Conservation (phyloP, 2,329 filamentous ascomycete genomes). For the Colletotrichum sp. region DNA sequence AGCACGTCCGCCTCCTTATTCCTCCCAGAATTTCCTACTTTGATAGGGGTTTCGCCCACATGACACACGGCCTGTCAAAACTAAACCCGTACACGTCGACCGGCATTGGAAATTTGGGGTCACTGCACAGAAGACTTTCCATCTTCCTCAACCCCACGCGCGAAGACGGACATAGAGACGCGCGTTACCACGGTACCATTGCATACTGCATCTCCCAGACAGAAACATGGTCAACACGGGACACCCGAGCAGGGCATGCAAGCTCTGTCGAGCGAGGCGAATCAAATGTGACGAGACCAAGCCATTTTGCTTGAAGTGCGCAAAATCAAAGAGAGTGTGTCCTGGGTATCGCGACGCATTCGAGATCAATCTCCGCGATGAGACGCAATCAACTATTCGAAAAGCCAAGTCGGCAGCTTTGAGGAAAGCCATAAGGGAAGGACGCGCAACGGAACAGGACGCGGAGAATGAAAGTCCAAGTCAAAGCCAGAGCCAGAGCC, state of each 20-base stretch:
- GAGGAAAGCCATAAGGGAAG: constrained; percentile 18
- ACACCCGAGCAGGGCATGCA: constrained; percentile 22
- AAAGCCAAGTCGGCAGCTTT: constrained; percentile 23
- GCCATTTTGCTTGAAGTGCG: constrained; percentile 38
- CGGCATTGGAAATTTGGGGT: not conserved
- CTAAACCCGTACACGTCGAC: not conserved
- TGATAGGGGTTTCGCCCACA: constrained; percentile 1
- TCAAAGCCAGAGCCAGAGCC: not conserved
- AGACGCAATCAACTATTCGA: constrained; percentile 23
- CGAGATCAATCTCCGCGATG: constrained; percentile 23
- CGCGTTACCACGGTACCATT: not conserved
- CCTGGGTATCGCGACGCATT: constrained; percentile 23
- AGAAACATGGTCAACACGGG: constrained; percentile 22
- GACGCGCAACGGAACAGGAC: constrained; percentile 7
- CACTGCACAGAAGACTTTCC: not conserved
- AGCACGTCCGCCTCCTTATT: not conserved
- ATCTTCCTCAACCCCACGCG: not conserved
- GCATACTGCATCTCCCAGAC: not conserved
- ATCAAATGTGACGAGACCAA: constrained; percentile 40
- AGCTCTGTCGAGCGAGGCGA: constrained; percentile 36
- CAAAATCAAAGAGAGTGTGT: constrained; percentile 25
- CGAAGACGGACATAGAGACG: not conserved
- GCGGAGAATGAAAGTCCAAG: not conserved
- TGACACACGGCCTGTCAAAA: not conserved
- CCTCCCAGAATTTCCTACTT: constrained; percentile 2